phyloP scores from a whole-genome alignment of 371 early-diverging fungal species.

The Mucor racemosus region DNA sequence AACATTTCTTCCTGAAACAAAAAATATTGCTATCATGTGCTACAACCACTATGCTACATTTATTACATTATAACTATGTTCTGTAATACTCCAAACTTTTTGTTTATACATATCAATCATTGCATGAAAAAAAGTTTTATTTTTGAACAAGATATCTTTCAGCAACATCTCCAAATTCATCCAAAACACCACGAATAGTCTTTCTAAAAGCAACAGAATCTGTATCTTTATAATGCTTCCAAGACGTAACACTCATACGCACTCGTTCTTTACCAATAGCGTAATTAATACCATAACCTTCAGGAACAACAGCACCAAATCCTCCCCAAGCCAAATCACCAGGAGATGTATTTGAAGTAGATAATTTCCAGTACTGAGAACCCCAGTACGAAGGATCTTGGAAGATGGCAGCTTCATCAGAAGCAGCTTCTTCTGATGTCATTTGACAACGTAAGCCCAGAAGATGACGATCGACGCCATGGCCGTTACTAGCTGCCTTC shows the following conservation, averaged over 20 bases:
- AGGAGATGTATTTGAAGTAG: slow-evolving; percentile 87
- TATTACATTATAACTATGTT: no score
- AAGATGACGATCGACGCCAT: slow-evolving; percentile 88
- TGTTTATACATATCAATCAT: neutral
- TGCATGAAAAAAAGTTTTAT: slow-evolving; percentile 5
- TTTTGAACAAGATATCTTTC: slow-evolving; percentile 37
- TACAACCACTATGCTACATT: no score
- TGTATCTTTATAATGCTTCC: slow-evolving; percentile 54
- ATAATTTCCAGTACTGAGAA: slow-evolving; percentile 71
- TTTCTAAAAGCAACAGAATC: slow-evolving; percentile 61
- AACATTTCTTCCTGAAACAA: no score
- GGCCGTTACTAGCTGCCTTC: slow-evolving; percentile 69
- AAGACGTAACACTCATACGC: slow-evolving; percentile 80
- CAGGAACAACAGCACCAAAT: slow-evolving; percentile 76
- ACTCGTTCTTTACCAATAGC: slow-evolving; percentile 80
- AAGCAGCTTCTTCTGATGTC: slow-evolving; percentile 73
- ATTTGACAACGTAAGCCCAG: slow-evolving; percentile 79
- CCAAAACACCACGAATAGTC: slow-evolving; percentile 56
- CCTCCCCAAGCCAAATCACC: slow-evolving; percentile 77
- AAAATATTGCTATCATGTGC: no score
- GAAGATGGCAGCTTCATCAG: slow-evolving; percentile 68
- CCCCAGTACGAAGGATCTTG: slow-evolving; percentile 73
- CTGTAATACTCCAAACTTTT: no score
- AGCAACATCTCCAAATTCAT: slow-evolving; percentile 63
- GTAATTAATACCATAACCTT: slow-evolving; percentile 94